A percentile compares a stretch with the other conserved stretches of the same genome.
Evolutionary conservation across 345 rosid genomes (phyloP).

Genomic region (Anastatica hierochuntica): DNA sequence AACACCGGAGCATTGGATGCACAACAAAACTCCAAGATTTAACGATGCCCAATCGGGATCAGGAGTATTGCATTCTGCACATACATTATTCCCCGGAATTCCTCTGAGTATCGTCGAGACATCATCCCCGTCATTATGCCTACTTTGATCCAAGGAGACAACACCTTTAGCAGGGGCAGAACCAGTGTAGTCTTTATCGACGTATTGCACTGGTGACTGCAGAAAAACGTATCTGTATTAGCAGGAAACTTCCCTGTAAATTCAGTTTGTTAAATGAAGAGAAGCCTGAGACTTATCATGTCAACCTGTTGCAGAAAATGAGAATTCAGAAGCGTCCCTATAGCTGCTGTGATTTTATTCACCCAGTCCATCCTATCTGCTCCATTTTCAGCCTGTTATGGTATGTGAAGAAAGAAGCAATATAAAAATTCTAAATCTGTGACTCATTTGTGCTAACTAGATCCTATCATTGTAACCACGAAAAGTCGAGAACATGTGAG

Average conservation of each 20-base stretch:
- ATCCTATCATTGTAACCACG: background rate
- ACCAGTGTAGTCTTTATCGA: constrained; percentile 22
- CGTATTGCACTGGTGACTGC: constrained; percentile 37
- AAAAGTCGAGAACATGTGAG: no score
- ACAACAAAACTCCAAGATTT: constrained; percentile 77
- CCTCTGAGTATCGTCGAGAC: constrained; percentile 49
- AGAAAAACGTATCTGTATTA: constrained; percentile 22
- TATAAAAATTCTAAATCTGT: background rate
- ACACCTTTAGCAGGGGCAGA: constrained; percentile 27
- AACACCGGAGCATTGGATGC: constrained; percentile 92
- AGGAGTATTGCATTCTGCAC: constrained; percentile 79
- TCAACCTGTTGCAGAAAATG: constrained; percentile 67
- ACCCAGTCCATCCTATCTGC: constrained; percentile 90
- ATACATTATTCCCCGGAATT: constrained; percentile 73
- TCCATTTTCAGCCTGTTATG: constrained; percentile 75
- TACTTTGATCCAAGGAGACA: constrained; percentile 23
- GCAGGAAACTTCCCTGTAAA: constrained; percentile 2
- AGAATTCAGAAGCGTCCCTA: constrained; percentile 68
- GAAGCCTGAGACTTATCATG: constrained; percentile 13
- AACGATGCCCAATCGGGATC: constrained; percentile 94
- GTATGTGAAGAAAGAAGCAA: background rate
- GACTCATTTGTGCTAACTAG: background rate
- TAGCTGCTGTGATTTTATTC: constrained; percentile 63
- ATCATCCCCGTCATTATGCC: constrained; percentile 29
- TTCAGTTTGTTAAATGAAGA: background rate